Base-by-base conservation (phyloP, 2,329 filamentous ascomycete species). In the Penicillium sp. region DNA sequence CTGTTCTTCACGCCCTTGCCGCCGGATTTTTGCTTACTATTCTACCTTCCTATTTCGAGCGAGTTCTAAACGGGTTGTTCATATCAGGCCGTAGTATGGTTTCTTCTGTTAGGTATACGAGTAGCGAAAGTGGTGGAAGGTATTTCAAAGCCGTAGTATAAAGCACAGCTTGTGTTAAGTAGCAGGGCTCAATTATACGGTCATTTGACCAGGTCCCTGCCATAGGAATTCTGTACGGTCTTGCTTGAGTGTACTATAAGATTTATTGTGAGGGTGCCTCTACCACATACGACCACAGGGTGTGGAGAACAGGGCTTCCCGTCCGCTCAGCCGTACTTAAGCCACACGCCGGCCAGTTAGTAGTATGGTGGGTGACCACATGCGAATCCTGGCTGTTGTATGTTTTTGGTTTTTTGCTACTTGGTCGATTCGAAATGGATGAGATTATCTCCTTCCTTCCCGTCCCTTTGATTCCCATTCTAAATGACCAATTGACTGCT, bases 331-430 rank as follows among this genome's bases (percentile, higher is more conserved):
- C 42, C 42, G 42, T 45, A 51, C 48, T 51, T 51, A 51, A 51
- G 48, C 48, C 48, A 51, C 48, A 51, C 48, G 48, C 48, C 48
- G 48, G 48, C 48, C 48, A 51, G 48, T 51, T 51, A 39, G 43
- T 50, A 56, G 53, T 55, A 55, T 50, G 48, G 48, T 51, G 48
- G 48, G 48, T 51, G 48, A 51, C 48, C 48, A 51, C 48, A 51
- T 51, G 31, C 48, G 48, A 51, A 51, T 51, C 48, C 48, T 51
- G 48, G 48, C 48, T 51, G 48, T 51, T 51, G 42, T 45, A 45
- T 45, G 42, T 45, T 45, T 45, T 45, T n/a, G 1, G 22, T 22
- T 43, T 43, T 15, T 25, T 8, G 2, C 11, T 45, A 4, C 14
- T 45, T 45, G 1, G 7, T 45, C 6, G 11, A 20, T n/a, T n/a